These are phyloP conservation scores for Corymbia maculata DNA, from an alignment of 345 rosid species.

Conservation along the genomic window DNA sequence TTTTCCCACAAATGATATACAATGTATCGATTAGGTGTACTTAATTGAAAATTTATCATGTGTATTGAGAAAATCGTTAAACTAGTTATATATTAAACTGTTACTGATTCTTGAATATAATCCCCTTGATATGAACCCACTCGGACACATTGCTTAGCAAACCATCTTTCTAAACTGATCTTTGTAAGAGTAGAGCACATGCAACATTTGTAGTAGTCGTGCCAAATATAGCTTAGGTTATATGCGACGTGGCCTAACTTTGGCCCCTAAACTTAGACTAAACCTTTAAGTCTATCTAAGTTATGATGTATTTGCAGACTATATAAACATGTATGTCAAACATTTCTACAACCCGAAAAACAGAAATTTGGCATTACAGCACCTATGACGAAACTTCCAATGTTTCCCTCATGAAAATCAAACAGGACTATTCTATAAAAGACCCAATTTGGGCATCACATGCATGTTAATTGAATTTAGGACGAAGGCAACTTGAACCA, in stretches of 20 bases:
- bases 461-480: background rate
- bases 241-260: background rate
- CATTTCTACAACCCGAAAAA: background rate
- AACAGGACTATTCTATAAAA: background rate
- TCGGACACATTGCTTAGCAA: background rate
- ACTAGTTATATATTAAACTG: background rate
- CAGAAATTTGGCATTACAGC: background rate
- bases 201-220: background rate
- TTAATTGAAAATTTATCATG: no score
- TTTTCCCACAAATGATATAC: no score
- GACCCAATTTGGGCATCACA: background rate
- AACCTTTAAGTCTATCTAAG: background rate
- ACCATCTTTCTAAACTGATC: background rate
- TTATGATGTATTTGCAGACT: background rate
- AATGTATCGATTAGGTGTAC: background rate
- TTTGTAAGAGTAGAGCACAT: background rate
- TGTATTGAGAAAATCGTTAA: background rate
- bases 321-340: background rate
- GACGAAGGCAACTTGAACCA: background rate
- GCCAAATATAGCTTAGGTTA: background rate
- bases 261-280: background rate
- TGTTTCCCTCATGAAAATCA: background rate
- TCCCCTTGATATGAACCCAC: background rate
- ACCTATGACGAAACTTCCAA: background rate
- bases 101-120: background rate